Percentiles rank a stretch among this genome's conserved stretches.
Evolutionary conservation across 495 filamentous ascomycete species (phyloP).

Genomic region (Stereocaulon alpinum): DNA sequence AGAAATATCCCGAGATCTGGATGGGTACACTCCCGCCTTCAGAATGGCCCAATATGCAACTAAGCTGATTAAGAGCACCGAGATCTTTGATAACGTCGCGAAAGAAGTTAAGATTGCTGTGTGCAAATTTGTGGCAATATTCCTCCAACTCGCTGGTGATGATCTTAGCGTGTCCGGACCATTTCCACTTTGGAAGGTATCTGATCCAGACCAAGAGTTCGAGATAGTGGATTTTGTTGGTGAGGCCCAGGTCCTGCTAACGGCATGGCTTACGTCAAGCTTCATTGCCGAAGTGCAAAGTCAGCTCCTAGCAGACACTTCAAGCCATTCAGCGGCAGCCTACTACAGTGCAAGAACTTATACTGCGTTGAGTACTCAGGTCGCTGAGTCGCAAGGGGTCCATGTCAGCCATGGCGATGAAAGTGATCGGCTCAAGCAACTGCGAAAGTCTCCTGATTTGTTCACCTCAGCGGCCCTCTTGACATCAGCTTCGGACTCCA

Average conservation of each 20-base stretch:
- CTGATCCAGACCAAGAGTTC: slow-evolving; percentile 39
- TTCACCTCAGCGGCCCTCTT: slow-evolving; percentile 44
- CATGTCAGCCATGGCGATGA: slow-evolving; percentile 7
- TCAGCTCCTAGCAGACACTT: slow-evolving; percentile 14
- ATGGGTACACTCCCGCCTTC: slow-evolving; percentile 59
- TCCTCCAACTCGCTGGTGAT: slow-evolving; percentile 50
- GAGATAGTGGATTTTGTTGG: slow-evolving; percentile 53
- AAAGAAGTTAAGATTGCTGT: slow-evolving; percentile 15
- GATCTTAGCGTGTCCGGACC: slow-evolving; percentile 47
- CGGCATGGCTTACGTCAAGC: slow-evolving; percentile 12
- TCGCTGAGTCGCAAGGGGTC: slow-evolving; percentile 22
- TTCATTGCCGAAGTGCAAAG: slow-evolving; percentile 18
- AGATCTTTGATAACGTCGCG: slow-evolving; percentile 15
- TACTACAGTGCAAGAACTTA: slow-evolving; percentile 27
- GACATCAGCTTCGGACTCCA: slow-evolving; percentile 18
- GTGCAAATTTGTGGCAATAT: slow-evolving; percentile 41
- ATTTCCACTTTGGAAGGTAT: slow-evolving; percentile 44
- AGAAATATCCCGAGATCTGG: slow-evolving; percentile 45
- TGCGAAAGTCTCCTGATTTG: slow-evolving; percentile 28
- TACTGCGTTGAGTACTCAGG: slow-evolving; percentile 19
- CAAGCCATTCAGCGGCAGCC: slow-evolving; percentile 16
- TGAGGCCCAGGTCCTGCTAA: slow-evolving; percentile 40
- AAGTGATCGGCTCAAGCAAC: slow-evolving; percentile 11
- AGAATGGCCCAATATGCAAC: slow-evolving; percentile 57
- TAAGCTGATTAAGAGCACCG: slow-evolving; percentile 13